These are phyloP conservation scores for Tausonia pullulans DNA, from an alignment of 1,284 basidiomycete species.

Conservation along the genomic window DNA sequence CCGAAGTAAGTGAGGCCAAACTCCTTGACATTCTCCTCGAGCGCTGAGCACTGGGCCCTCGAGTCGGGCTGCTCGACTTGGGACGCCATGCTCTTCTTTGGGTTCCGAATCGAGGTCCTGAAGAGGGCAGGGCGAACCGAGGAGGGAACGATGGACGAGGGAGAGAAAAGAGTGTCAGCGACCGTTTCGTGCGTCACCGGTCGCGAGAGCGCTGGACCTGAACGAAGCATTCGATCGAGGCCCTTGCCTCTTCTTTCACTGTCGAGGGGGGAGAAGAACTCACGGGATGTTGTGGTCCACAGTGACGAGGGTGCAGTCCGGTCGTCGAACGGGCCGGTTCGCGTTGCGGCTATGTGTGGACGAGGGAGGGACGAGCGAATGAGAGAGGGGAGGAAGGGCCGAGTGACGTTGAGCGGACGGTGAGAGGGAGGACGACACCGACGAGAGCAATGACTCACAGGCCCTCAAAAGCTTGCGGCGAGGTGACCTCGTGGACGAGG, in stretches of 20 bases:
- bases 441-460: slow-evolving; percentile 43
- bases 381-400: neutral
- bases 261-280: slow-evolving; percentile 30
- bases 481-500: slow-evolving; percentile 90
- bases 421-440: neutral
- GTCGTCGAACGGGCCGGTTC: slow-evolving; percentile 67
- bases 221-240: too few species aligned
- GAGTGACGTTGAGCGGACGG: neutral
- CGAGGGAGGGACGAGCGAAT: neutral
- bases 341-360: slow-evolving; percentile 54
- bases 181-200: neutral
- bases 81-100: slow-evolving; percentile 58
- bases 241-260: too few species aligned
- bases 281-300: slow-evolving; percentile 95
- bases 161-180: slow-evolving; percentile 7
- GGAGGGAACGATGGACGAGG: neutral
- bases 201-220: neutral
- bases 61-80: slow-evolving; percentile 86
- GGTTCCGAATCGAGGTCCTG: slow-evolving; percentile 76
- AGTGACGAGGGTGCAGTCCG: slow-evolving; percentile 89
- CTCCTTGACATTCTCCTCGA: slow-evolving; percentile 91
- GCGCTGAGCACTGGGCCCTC: slow-evolving; percentile 74
- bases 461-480: slow-evolving; percentile 92
- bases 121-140: neutral
- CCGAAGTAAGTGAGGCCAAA: slow-evolving; percentile 94